These are phyloP conservation scores for Mycosphaerella arachidis DNA, from an alignment of 2,329 filamentous ascomycete species.

Conservation along the genomic window DNA sequence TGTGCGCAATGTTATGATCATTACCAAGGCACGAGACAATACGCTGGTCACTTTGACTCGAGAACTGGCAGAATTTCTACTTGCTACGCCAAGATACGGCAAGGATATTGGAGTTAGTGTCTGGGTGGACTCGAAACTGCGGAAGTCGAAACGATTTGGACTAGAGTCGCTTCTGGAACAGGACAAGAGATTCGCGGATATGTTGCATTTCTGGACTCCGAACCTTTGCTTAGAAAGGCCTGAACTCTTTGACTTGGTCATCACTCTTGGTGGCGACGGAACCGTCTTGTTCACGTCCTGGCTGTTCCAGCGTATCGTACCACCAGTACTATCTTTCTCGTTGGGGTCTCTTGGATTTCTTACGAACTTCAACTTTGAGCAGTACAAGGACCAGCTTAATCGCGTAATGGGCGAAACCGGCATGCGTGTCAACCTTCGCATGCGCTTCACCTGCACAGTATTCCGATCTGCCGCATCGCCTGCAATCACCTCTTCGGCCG, in stretches of 20 bases:
- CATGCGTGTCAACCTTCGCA: slow-evolving; percentile 95
- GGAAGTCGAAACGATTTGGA: slow-evolving; percentile 82
- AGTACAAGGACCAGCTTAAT: slow-evolving; percentile 81
- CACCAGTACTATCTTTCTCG: slow-evolving; percentile 78
- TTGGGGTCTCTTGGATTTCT: slow-evolving; percentile 83
- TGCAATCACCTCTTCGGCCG: slow-evolving; percentile 23
- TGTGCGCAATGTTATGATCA: slow-evolving; percentile 93
- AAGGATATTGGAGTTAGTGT: slow-evolving; percentile 89
- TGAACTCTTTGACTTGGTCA: slow-evolving; percentile 91
- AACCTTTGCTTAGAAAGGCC: slow-evolving; percentile 91
- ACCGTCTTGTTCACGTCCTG: slow-evolving; percentile 85
- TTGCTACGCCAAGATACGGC: slow-evolving; percentile 83
- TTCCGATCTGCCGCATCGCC: slow-evolving; percentile 59
- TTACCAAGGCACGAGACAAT: slow-evolving; percentile 96
- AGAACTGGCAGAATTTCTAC: slow-evolving; percentile 81
- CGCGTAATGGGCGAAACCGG: slow-evolving; percentile 89
- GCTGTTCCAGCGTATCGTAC: slow-evolving; percentile 87
- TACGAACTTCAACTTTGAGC: slow-evolving; percentile 80
- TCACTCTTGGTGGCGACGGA: slow-evolving; percentile 80
- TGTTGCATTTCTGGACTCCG: slow-evolving; percentile 94
- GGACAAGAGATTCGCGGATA: slow-evolving; percentile 70
- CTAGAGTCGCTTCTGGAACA: slow-evolving; percentile 66
- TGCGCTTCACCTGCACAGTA: slow-evolving; percentile 98
- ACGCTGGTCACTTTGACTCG: slow-evolving; percentile 82
- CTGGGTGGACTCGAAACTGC: slow-evolving; percentile 94